Evolutionary conservation across 2,329 filamentous ascomycete species (phyloP).

Genomic region (Colletotrichum falcatum): DNA sequence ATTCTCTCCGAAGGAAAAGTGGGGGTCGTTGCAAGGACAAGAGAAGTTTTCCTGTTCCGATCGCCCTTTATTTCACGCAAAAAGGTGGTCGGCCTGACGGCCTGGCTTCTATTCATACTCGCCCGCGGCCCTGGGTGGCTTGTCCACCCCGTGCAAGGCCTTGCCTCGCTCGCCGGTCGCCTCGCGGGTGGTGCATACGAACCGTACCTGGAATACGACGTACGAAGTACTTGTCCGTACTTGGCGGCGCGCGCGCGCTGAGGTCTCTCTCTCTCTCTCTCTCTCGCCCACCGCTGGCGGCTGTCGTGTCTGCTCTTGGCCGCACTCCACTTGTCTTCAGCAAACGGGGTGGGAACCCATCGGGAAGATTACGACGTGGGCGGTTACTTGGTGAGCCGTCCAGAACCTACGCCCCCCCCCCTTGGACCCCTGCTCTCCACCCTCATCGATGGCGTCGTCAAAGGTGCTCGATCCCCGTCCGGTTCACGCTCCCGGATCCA

Average conservation of each 20-base stretch:
- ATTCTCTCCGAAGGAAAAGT: constrained; percentile 39
- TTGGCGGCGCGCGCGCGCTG: no score
- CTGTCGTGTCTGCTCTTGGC: constrained; percentile 10
- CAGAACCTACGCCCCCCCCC: constrained; percentile 33
- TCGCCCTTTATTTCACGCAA: not conserved
- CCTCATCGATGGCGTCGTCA: constrained; percentile 14
- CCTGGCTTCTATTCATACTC: constrained; percentile 15
- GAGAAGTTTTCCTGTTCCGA: constrained; percentile 27
- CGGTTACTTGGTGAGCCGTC: constrained; percentile 11
- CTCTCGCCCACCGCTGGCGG: not conserved
- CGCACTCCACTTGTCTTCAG: constrained; percentile 32
- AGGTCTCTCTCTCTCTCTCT: no score
- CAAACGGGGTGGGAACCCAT: constrained; percentile 11
- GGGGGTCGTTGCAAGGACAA: constrained; percentile 31
- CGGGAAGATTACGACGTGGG: constrained; percentile 22
- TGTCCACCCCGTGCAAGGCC: not conserved
- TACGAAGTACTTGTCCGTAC: no score
- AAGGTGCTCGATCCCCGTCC: constrained; percentile 26
- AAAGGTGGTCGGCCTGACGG: not conserved
- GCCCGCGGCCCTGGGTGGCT: not conserved
- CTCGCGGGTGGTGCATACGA: constrained; percentile 8
- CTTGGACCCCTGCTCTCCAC: constrained; percentile 37
- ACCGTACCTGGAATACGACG: not conserved
- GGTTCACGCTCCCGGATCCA: constrained; percentile 23
- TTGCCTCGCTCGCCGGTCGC: constrained; percentile 7